phyloP scores from a whole-genome alignment of 202 grass and related monocot species.

The Carex arenaria region DNA sequence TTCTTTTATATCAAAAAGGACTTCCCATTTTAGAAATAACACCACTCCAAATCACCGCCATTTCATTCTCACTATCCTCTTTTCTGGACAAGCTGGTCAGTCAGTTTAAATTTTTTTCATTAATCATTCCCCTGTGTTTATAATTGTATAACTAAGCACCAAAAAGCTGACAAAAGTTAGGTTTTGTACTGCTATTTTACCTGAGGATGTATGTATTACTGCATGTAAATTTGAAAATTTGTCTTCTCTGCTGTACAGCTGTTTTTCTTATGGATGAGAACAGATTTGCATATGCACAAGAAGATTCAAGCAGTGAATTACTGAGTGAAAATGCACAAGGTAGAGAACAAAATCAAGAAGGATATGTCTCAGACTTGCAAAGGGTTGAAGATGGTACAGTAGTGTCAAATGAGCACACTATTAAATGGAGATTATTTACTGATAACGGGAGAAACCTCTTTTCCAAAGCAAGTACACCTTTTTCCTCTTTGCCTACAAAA shows the following conservation, averaged over 20 bases:
- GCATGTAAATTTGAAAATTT: background rate
- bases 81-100: constrained; percentile 15
- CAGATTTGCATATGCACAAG: constrained; percentile 44
- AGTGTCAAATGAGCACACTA: constrained; percentile 77
- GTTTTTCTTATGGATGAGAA: constrained; percentile 46
- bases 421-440: constrained; percentile 85
- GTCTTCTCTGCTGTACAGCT: constrained; percentile 24
- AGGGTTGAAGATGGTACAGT: constrained; percentile 85
- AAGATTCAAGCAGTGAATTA: constrained; percentile 34
- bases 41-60: background rate
- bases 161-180: background rate
- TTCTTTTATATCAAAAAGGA: background rate
- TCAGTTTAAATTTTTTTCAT: background rate
- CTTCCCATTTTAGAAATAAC: background rate
- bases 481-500: constrained; percentile 6
- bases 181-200: background rate
- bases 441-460: constrained; percentile 67
- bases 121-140: background rate
- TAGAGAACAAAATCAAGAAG: constrained; percentile 15
- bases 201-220: background rate
- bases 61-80: constrained; percentile 1
- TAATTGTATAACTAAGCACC: background rate
- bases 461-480: constrained; percentile 62
- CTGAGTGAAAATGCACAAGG: constrained; percentile 39
- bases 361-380: constrained; percentile 35